Conservation (phyloP, 495 filamentous ascomycete genomes). For the Xylaria cubensis region DNA sequence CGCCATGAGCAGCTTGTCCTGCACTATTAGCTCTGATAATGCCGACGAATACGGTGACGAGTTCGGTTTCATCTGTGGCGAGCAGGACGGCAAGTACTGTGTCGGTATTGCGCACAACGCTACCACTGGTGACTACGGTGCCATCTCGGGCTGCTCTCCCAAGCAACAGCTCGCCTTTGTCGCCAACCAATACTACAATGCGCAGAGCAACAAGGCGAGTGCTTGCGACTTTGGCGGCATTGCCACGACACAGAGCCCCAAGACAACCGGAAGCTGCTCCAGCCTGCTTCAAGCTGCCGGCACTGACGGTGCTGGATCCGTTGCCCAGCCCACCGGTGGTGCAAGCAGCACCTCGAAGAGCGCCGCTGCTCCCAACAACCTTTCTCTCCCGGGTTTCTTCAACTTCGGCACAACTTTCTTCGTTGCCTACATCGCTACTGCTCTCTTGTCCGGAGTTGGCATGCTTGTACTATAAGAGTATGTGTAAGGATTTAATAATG, state of each 20-base stretch:
- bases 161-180: conserved; percentile 81
- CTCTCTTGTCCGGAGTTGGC: conserved; percentile 64
- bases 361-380: conserved; percentile 29
- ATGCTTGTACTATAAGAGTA: conserved; percentile 71
- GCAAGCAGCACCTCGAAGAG: conserved; percentile 32
- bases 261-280: conserved; percentile 49
- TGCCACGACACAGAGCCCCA: conserved; percentile 56
- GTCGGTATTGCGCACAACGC: conserved; percentile 73
- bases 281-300: conserved; percentile 49
- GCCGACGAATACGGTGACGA: conserved; percentile 58
- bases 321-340: conserved; percentile 30
- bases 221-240: conserved; percentile 82
- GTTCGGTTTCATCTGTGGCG: conserved; percentile 78
- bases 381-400: conserved; percentile 57
- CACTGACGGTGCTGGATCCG: conserved; percentile 43
- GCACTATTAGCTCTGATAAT: conserved; percentile 62
- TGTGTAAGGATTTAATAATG: conserved; percentile 20
- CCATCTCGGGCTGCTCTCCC: conserved; percentile 83
- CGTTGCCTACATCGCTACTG: conserved; percentile 65
- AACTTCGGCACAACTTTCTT: conserved; percentile 64
- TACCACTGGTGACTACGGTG: conserved; percentile 78
- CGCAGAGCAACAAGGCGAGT: conserved; percentile 56
- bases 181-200: conserved; percentile 79
- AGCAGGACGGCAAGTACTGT: conserved; percentile 59
- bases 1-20: conserved; percentile 73